Percentiles rank a stretch among this genome's conserved stretches.
Conservation (phyloP, 805 yeast genomes). For the Alloascoidea africana region DNA sequence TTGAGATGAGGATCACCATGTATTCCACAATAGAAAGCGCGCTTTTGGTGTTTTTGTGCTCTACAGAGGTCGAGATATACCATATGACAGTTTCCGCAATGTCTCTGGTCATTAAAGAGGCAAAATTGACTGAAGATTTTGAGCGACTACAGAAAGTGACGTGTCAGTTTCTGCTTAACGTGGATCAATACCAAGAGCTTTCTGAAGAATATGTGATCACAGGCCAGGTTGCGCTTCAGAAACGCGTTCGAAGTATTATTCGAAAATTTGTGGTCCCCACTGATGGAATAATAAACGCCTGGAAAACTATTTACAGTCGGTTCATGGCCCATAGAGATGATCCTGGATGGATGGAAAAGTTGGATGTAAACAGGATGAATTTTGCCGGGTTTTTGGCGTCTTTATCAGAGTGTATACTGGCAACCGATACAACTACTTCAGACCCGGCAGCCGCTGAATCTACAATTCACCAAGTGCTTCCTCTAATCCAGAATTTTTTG, state of each 20-base stretch:
- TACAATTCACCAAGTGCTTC: no score
- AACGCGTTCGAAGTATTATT: slow-evolving; percentile 30
- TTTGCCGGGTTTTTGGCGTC: slow-evolving; percentile 65
- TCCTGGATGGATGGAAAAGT: slow-evolving; percentile 7
- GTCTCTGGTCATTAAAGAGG: slow-evolving; percentile 14
- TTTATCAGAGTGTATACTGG: slow-evolving; percentile 15
- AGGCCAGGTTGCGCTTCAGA: slow-evolving; percentile 57
- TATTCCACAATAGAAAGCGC: slow-evolving; percentile 33
- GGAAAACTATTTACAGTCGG: slow-evolving; percentile 27
- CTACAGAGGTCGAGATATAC: slow-evolving; percentile 35
- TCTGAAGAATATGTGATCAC: slow-evolving; percentile 41
- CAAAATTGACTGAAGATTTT: slow-evolving; percentile 11
- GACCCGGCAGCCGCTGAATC: no score
- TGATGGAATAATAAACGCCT: slow-evolving; percentile 19
- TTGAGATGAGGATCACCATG: slow-evolving; percentile 16
- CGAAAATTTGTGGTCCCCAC: slow-evolving; percentile 11
- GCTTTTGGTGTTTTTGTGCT: slow-evolving; percentile 32
- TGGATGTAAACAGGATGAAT: slow-evolving; percentile 32
- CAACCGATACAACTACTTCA: no score
- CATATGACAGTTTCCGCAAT: slow-evolving; percentile 28
- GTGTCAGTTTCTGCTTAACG: slow-evolving; percentile 11
- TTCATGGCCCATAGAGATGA: slow-evolving; percentile 18
- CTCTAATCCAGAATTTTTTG: background rate
- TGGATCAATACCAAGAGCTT: slow-evolving; percentile 23
- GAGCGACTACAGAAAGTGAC: no score